Evolutionary conservation across 2,329 filamentous ascomycete genomes (phyloP), one percentile per base, ranked within the genome.

Genomic region (Dactylellina sp.): DNA sequence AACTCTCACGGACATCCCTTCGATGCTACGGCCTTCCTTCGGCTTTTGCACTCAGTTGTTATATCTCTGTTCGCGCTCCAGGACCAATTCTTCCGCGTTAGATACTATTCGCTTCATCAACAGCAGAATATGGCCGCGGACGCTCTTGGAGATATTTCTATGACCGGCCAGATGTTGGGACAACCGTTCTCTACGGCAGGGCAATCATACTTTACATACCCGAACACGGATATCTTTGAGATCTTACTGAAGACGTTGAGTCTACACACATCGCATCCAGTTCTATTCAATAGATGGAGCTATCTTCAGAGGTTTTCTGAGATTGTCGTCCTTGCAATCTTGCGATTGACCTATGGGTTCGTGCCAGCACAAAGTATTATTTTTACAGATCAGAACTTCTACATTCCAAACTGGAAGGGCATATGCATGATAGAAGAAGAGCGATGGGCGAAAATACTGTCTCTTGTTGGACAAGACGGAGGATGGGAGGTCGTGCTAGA

Each of bases 31-130:
- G 63, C 71, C 1, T 61, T 76, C n/a, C 20, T 76, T 28, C 63
- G 68, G 5, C 25, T 76, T 12, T 59, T 74, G 7, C 62, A 77
- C 50, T 71, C 72, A 11, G 75, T 65, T 0, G 75, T 77, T 2
- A 18, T 77, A 25, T 53, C 76, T 0, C 16, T 76, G 28, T 74
- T 77, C 16, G 57, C 71, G 14, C 52, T 77, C 9, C 37, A 65
- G n/a, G 61, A 75, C 7, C 60, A 40, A 9, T 52, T 49, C 20
- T 42, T 74, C 24, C 53, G 35, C 2, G 39, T 56, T 2, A 64
- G 39, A 37, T 64, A 71, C 37, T 52, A 49, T 18, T 18, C 56
- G 9, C 55, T 61, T 20, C 47, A 56, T n/a, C 66, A 71, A 28
- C 66, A 71, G 35, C 49, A 20, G 5, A 53, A 14, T 20, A 49